These are phyloP conservation scores for Astrothelium subdiscretum DNA, from an alignment of 495 filamentous ascomycete genomes.

Conservation along the genomic window DNA sequence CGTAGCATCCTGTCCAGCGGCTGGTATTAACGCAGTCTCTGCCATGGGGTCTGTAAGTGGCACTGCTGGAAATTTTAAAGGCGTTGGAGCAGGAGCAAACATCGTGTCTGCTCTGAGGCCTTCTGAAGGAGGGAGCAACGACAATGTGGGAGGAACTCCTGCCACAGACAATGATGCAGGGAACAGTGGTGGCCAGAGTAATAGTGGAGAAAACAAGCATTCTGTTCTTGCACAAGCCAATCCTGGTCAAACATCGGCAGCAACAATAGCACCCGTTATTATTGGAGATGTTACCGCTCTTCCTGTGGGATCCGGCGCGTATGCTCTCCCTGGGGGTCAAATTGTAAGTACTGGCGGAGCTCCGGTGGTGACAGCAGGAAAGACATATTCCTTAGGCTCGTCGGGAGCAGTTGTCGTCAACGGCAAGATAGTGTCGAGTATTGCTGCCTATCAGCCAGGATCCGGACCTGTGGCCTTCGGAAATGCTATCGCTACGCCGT, in stretches of 20 bases:
- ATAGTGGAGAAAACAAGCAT: not conserved
- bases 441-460: not conserved
- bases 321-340: not conserved
- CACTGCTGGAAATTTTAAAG: not conserved
- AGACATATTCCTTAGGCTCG: not conserved
- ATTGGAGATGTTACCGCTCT: not conserved
- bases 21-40: not conserved
- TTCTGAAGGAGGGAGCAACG: not conserved
- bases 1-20: not conserved
- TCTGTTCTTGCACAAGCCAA: not conserved
- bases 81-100: not conserved
- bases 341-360: not conserved
- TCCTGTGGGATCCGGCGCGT: not conserved
- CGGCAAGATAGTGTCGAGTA: not conserved
- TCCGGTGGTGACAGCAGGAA: not conserved
- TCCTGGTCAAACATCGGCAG: not conserved
- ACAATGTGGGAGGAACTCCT: not conserved
- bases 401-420: not conserved
- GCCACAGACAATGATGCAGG: not conserved
- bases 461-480: not conserved
- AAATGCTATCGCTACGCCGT: not conserved
- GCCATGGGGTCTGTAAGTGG: not conserved
- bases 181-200: not conserved
- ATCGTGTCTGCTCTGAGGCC: not conserved
- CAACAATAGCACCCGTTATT: not conserved